Evolutionary conservation across 2,329 filamentous ascomycete species (phyloP).

Genomic region (Chaetothyriales sp.): DNA sequence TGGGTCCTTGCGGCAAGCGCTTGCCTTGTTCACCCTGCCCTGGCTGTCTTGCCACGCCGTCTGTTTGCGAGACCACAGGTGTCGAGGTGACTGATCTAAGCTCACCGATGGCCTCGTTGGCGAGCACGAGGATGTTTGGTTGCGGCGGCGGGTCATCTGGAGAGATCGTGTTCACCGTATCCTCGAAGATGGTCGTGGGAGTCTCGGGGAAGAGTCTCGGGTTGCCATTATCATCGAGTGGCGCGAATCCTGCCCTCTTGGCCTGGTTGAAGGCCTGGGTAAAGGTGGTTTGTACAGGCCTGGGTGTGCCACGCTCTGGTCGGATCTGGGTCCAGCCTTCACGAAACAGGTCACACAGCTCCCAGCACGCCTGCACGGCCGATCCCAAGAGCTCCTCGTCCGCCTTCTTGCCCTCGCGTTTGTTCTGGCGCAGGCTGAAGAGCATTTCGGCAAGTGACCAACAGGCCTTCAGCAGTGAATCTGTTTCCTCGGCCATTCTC

Average conservation of each 20-base stretch:
- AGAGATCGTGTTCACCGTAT: slow-evolving; percentile 56
- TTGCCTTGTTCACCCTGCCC: not conserved
- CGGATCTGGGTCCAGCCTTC: slow-evolving; percentile 83
- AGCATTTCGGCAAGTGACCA: slow-evolving; percentile 89
- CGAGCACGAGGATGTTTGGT: slow-evolving; percentile 79
- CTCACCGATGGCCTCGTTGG: slow-evolving; percentile 43
- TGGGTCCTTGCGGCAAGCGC: not conserved
- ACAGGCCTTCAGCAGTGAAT: slow-evolving; percentile 69
- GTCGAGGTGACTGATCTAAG: slow-evolving; percentile 6
- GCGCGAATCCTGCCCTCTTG: slow-evolving; percentile 27
- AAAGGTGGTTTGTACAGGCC: slow-evolving; percentile 66
- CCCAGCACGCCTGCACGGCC: slow-evolving; percentile 87
- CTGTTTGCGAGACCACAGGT: not conserved
- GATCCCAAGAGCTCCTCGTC: slow-evolving; percentile 78
- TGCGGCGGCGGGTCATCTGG: slow-evolving; percentile 63
- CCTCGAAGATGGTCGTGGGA: slow-evolving; percentile 88
- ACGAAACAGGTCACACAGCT: slow-evolving; percentile 82
- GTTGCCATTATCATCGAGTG: slow-evolving; percentile 19
- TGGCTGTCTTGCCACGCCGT: slow-evolving; percentile 12
- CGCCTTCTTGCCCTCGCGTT: slow-evolving; percentile 54
- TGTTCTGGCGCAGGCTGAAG: slow-evolving; percentile 75
- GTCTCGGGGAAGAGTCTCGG: slow-evolving; percentile 54
- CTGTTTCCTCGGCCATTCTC: slow-evolving; percentile 65
- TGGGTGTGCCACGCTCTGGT: slow-evolving; percentile 72
- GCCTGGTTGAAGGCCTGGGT: slow-evolving; percentile 43